phyloP scores from a whole-genome alignment of 192 early-diverging fungal species.

The Pecoramyces ruminantium region DNA sequence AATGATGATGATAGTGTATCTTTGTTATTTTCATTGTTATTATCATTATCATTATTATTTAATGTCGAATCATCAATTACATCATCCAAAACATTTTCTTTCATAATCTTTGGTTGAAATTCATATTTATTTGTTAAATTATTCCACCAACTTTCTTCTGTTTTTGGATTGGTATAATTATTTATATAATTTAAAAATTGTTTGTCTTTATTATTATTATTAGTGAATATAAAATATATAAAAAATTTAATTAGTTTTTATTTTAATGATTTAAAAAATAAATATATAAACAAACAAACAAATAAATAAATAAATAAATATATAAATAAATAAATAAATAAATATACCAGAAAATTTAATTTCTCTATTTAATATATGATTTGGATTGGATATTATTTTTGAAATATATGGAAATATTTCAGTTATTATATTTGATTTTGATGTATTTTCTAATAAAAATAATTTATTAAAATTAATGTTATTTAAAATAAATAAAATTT shows the following conservation, averaged over 20 bases:
- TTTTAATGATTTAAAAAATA: not conserved
- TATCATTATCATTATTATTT: not conserved
- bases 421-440: not conserved
- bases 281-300: no score
- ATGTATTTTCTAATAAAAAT: not conserved
- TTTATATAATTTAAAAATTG: not conserved
- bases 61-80: not conserved
- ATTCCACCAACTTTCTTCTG: not conserved
- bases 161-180: not conserved
- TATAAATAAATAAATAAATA: not conserved
- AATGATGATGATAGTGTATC: no score
- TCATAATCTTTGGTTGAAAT: not conserved
- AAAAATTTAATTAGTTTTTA: no score
- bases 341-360: not conserved
- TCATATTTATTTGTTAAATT: not conserved
- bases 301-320: no score
- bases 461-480: no score
- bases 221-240: no score
- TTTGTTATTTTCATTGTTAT: not conserved
- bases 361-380: not conserved
- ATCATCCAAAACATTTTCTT: not conserved
- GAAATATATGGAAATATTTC: not conserved
- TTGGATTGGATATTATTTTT: not conserved
- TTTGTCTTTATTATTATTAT: not conserved
- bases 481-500: no score